phyloP scores from a whole-genome alignment of 164 flowering plant genomes.

The Amborella trichopoda region DNA sequence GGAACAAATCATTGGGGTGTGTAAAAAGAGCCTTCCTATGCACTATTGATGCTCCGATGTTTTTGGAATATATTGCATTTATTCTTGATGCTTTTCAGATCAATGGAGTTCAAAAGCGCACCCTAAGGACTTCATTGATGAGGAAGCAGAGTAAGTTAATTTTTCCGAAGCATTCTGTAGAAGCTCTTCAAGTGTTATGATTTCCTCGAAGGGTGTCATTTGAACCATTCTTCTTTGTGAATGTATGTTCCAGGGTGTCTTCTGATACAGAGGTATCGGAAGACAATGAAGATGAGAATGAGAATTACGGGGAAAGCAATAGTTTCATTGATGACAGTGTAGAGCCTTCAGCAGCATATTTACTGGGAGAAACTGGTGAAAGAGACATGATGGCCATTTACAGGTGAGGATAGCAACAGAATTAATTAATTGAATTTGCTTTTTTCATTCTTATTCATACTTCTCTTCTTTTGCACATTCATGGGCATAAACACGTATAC shows the following conservation, averaged over 20 bases:
- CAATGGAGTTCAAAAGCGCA: conserved; percentile 18
- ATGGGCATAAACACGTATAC: no score
- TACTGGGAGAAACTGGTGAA: conserved; percentile 34
- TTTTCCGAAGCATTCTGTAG: not conserved
- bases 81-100: conserved; percentile 22
- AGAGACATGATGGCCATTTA: conserved; percentile 85
- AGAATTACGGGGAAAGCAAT: conserved; percentile 34
- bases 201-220: not conserved
- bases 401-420: conserved; percentile 40
- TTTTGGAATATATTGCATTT: conserved; percentile 1
- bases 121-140: conserved; percentile 52
- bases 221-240: not conserved
- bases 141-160: conserved; percentile 82
- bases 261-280: conserved; percentile 46
- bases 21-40: no score
- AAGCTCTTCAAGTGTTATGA: not conserved
- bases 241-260: conserved; percentile 50
- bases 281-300: conserved; percentile 55
- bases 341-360: conserved; percentile 28
- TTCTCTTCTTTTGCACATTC: not conserved
- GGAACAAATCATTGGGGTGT: no score
- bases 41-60: not conserved
- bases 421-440: no score
- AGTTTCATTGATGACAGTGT: conserved; percentile 82
- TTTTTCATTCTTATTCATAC: not conserved